These are phyloP conservation scores for Arachnopeziza araneosa DNA, from an alignment of 2,329 filamentous ascomycete species.

Conservation along the genomic window DNA sequence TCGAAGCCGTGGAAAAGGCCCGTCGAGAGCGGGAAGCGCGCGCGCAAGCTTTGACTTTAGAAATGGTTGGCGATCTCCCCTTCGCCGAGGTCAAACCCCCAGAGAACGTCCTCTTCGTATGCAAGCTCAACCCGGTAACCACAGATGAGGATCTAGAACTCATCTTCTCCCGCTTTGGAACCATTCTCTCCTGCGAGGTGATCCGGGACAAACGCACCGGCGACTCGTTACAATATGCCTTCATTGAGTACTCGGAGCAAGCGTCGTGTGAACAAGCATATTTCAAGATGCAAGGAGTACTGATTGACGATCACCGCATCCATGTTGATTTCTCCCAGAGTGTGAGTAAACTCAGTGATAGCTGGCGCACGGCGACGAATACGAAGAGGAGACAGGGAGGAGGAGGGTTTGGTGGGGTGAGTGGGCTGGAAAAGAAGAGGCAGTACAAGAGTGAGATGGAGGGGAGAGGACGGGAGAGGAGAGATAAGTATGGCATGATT, in stretches of 20 bases:
- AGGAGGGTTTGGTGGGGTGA: slow-evolving; percentile 88
- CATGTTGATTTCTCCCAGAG: slow-evolving; percentile 99
- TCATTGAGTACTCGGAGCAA: slow-evolving; percentile 94
- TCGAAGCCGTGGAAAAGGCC: slow-evolving; percentile 70
- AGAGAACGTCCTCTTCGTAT: slow-evolving; percentile 96
- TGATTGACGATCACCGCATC: slow-evolving; percentile 96
- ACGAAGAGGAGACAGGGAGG: slow-evolving; percentile 60
- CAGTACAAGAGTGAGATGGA: slow-evolving; percentile 65
- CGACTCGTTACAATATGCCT: slow-evolving; percentile 94
- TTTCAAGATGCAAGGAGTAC: slow-evolving; percentile 96
- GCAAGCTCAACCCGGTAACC: slow-evolving; percentile 93
- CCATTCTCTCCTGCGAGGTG: slow-evolving; percentile 91
- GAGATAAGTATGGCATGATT: slow-evolving; percentile 68
- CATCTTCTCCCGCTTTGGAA: slow-evolving; percentile 95
- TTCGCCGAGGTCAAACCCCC: slow-evolving; percentile 97
- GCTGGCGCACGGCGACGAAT: slow-evolving; percentile 83
- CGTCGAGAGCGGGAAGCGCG: slow-evolving; percentile 85
- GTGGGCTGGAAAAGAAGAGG: slow-evolving; percentile 79
- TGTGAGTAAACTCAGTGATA: slow-evolving; percentile 79
- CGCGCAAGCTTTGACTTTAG: slow-evolving; percentile 87
- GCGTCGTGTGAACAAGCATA: slow-evolving; percentile 91
- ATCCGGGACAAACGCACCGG: slow-evolving; percentile 91
- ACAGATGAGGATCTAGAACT: slow-evolving; percentile 84
- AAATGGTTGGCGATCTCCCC: slow-evolving; percentile 96
- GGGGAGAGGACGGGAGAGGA: slow-evolving; percentile 31